These are phyloP conservation scores for Dillenia turbinata DNA, from an alignment of 164 flowering plant species.

Conservation along the genomic window DNA sequence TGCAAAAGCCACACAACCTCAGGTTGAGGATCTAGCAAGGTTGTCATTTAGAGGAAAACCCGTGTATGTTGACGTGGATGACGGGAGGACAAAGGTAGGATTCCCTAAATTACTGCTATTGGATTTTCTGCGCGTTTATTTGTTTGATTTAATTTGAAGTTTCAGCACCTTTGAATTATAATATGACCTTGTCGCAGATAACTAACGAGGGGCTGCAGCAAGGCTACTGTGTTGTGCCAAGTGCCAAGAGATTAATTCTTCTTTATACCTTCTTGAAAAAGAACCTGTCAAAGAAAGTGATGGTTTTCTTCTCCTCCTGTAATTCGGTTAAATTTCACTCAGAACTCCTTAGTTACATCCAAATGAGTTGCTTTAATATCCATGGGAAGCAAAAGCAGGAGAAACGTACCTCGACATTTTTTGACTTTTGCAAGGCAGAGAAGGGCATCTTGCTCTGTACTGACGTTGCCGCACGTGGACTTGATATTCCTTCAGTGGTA, in stretches of 20 bases:
- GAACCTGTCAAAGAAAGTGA: conserved; percentile 81
- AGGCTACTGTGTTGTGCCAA: conserved; percentile 83
- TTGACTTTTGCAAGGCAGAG: conserved; percentile 79
- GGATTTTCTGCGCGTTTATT: too few species aligned
- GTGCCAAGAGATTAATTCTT: conserved; percentile 69
- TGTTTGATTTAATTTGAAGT: too few species aligned
- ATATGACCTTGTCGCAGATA: conserved; percentile 39
- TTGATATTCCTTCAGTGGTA: conserved; percentile 94
- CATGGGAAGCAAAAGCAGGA: conserved; percentile 94
- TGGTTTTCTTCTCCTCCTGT: conserved; percentile 97
- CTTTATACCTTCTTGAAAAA: conserved; percentile 87
- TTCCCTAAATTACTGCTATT: too few species aligned
- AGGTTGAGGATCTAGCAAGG: conserved; percentile 95
- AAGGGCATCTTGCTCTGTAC: conserved; percentile 89
- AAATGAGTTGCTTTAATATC: conserved; percentile 71
- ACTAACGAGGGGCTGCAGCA: conserved; percentile 87
- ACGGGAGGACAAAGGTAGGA: conserved; percentile 76
- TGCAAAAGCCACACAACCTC: conserved; percentile 8
- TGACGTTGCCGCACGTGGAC: conserved; percentile 97
- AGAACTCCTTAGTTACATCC: conserved; percentile 74
- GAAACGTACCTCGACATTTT: conserved; percentile 74
- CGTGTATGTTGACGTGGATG: conserved; percentile 86
- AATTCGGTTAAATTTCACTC: conserved; percentile 87
- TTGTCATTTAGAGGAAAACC: conserved; percentile 75
- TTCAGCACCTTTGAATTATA: background rate